phyloP scores from a whole-genome alignment of 2,329 filamentous ascomycete genomes.

The Penicillium sp. region DNA sequence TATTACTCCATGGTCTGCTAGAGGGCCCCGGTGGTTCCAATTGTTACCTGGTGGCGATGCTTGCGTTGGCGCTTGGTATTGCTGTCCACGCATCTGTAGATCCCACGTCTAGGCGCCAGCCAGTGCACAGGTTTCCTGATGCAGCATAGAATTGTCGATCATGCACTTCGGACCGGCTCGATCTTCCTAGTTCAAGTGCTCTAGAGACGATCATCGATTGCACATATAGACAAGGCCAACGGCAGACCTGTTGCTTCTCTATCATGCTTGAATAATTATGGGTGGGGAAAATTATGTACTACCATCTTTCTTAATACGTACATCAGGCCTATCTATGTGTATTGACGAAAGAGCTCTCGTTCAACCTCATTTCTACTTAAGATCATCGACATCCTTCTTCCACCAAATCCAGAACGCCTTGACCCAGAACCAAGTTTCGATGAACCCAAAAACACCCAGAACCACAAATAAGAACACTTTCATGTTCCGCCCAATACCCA shows the following conservation, averaged over 20 bases:
- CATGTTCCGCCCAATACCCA: constrained; percentile 31
- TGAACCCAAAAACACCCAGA: constrained; percentile 32
- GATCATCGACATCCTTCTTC: neutral
- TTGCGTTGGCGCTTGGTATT: neutral
- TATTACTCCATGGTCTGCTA: neutral
- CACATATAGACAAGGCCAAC: neutral
- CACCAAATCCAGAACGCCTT: constrained; percentile 29
- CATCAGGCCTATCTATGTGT: too few species aligned
- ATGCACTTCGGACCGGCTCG: too few species aligned
- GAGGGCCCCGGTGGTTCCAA: neutral
- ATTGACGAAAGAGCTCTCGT: neutral
- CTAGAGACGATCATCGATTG: too few species aligned
- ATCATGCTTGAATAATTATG: neutral
- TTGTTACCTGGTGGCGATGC: neutral
- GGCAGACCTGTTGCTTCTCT: neutral
- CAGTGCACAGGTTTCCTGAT: neutral
- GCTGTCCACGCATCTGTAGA: neutral
- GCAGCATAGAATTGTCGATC: too few species aligned
- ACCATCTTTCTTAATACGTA: too few species aligned
- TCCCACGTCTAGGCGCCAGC: neutral
- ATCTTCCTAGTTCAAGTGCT: too few species aligned
- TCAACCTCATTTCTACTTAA: neutral
- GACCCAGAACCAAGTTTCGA: constrained; percentile 38
- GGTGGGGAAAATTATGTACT: neutral
- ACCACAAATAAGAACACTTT: constrained; percentile 29